Percentiles rank a stretch among this genome's conserved stretches.
Evolutionary conservation across 1,139 yeast species (phyloP).

Genomic region (Candida labiduridarum): DNA sequence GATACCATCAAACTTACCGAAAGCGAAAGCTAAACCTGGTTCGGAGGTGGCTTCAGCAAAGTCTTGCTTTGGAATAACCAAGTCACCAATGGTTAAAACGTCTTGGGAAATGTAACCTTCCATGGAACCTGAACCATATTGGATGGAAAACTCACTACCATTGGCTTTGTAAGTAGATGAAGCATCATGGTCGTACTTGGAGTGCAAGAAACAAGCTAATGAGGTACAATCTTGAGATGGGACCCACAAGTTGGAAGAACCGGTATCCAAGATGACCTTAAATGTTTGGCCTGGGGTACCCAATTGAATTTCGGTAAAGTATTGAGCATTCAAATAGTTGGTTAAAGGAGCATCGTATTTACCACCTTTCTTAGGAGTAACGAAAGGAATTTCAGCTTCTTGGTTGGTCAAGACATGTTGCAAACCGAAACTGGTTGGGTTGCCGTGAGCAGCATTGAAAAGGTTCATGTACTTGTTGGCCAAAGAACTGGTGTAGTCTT

Average conservation of each 20-base stretch:
- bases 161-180: constrained; percentile 83
- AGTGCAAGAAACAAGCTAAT: constrained; percentile 91
- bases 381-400: constrained; percentile 50
- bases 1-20: constrained; percentile 97
- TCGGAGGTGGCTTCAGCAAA: constrained; percentile 97
- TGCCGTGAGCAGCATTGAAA: constrained; percentile 44
- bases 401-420: constrained; percentile 14
- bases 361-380: constrained; percentile 29
- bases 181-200: constrained; percentile 80
- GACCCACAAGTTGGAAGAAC: constrained; percentile 96
- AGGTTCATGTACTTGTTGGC: constrained; percentile 69
- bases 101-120: constrained; percentile 93
- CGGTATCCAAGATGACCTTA: constrained; percentile 91
- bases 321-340: constrained; percentile 93
- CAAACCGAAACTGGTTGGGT: constrained; percentile 24
- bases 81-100: constrained; percentile 75
- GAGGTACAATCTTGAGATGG: constrained; percentile 89
- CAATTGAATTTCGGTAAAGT: constrained; percentile 81
- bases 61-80: constrained; percentile 81
- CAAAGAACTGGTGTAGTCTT: constrained; percentile 67
- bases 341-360: constrained; percentile 77
- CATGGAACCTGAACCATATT: constrained; percentile 90
- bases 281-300: constrained; percentile 94
- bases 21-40: constrained; percentile 97
- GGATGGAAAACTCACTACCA: constrained; percentile 82